Percentiles rank a stretch among this genome's conserved stretches.
These are phyloP conservation scores for Alternaria panax DNA, from an alignment of 2,329 filamentous ascomycete species.

Conservation along the genomic window DNA sequence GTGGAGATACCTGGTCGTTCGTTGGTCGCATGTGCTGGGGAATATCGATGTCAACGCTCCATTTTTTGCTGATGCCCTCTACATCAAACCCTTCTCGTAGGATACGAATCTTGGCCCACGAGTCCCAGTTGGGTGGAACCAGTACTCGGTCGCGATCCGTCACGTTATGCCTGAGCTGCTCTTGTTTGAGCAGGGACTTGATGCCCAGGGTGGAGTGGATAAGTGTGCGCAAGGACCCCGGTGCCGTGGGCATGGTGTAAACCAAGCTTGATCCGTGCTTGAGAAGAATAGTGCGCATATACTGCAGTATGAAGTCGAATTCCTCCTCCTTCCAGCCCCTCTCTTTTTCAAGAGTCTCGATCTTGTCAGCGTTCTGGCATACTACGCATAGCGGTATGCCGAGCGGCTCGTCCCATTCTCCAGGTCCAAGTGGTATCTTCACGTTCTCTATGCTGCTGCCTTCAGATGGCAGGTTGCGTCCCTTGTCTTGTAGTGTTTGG, in stretches of 20 bases:
- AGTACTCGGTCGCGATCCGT: constrained; percentile 94
- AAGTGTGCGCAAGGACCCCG: constrained; percentile 78
- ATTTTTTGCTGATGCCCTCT: constrained; percentile 82
- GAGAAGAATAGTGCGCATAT: constrained; percentile 85
- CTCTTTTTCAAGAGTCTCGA: constrained; percentile 87
- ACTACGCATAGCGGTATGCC: constrained; percentile 90
- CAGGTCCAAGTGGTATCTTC: constrained; percentile 79
- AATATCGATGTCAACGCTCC: constrained; percentile 80
- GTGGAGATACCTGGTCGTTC: constrained; percentile 28
- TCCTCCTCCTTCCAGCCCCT: constrained; percentile 94
- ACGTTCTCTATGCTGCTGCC: constrained; percentile 42
- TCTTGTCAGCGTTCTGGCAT: constrained; percentile 94
- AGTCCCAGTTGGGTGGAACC: constrained; percentile 97
- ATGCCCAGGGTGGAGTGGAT: constrained; percentile 87
- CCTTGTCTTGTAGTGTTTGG: constrained; percentile 73
- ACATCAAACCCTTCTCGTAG: constrained; percentile 91
- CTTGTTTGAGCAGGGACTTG: constrained; percentile 72
- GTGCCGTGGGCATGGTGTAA: constrained; percentile 59
- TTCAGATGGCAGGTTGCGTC: constrained; percentile 37
- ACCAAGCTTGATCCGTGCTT: constrained; percentile 70
- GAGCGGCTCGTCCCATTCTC: constrained; percentile 91
- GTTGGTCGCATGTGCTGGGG: constrained; percentile 36
- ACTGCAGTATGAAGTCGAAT: constrained; percentile 95
- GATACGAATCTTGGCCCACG: constrained; percentile 95
- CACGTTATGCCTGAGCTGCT: constrained; percentile 69